phyloP scores from a whole-genome alignment of 2,329 filamentous ascomycete genomes.

The Emergomyces africanus region DNA sequence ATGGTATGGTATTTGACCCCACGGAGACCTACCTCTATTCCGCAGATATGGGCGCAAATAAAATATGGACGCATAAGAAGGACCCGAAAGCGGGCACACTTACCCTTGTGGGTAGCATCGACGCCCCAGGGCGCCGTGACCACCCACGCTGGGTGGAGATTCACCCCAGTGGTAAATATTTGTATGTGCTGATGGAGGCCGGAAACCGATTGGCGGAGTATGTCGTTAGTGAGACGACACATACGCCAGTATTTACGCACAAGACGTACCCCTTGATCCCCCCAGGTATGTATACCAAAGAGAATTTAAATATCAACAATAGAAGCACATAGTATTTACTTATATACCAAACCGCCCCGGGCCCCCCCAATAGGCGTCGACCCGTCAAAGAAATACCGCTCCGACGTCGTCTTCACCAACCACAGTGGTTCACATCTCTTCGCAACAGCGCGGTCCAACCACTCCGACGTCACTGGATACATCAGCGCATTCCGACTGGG shows the following conservation, averaged over 20 bases:
- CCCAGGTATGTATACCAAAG: slow-evolving; percentile 18
- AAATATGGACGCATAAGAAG: slow-evolving; percentile 71
- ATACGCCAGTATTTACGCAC: slow-evolving; percentile 66
- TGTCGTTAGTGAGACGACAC: slow-evolving; percentile 59
- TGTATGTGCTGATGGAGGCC: slow-evolving; percentile 84
- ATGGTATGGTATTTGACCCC: slow-evolving; percentile 37
- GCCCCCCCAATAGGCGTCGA: slow-evolving; percentile 16
- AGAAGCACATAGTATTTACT: background rate
- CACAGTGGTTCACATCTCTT: slow-evolving; percentile 63
- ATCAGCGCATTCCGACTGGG: slow-evolving; percentile 66
- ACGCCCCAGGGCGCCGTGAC: slow-evolving; percentile 57
- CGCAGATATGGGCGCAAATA: slow-evolving; percentile 36
- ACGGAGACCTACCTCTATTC: slow-evolving; percentile 36
- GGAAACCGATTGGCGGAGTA: slow-evolving; percentile 76
- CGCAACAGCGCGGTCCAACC: slow-evolving; percentile 70
- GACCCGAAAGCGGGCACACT: slow-evolving; percentile 47
- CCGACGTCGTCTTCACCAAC: slow-evolving; percentile 68
- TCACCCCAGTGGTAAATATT: slow-evolving; percentile 61
- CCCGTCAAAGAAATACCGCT: slow-evolving; percentile 54
- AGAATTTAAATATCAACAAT: background rate
- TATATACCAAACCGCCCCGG: too few species aligned
- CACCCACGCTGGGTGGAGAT: slow-evolving; percentile 84
- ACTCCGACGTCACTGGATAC: slow-evolving; percentile 64
- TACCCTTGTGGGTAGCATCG: slow-evolving; percentile 56
- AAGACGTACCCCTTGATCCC: slow-evolving; percentile 68